Conservation (phyloP, 345 rosid genomes). For the Noccaea caerulescens region DNA sequence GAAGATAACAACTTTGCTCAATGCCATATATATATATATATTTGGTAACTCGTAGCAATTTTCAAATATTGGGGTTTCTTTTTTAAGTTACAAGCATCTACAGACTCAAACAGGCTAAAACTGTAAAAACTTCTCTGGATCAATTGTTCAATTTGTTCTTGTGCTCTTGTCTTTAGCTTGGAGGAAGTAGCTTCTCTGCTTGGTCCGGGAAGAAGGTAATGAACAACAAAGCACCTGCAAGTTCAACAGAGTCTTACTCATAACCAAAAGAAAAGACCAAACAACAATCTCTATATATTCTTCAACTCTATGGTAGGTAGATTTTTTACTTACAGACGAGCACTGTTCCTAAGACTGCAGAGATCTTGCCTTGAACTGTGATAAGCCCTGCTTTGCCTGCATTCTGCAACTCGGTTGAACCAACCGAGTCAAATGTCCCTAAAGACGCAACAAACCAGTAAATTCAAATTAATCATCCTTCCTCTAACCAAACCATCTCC, state of each 20-base stretch:
- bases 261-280: neutral
- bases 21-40: slow-evolving; percentile 29
- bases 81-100: slow-evolving; percentile 17
- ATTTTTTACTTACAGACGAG: slow-evolving; percentile 70
- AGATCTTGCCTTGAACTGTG: slow-evolving; percentile 87
- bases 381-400: slow-evolving; percentile 95
- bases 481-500: neutral
- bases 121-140: slow-evolving; percentile 38
- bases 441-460: slow-evolving; percentile 17
- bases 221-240: slow-evolving; percentile 86
- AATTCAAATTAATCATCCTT: neutral
- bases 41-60: slow-evolving; percentile 10
- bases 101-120: slow-evolving; percentile 28
- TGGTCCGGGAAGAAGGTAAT: slow-evolving; percentile 87
- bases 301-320: slow-evolving; percentile 1
- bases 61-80: neutral
- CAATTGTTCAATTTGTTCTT: neutral
- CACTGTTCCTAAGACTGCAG: slow-evolving; percentile 89
- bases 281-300: neutral
- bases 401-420: slow-evolving; percentile 68
- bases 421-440: slow-evolving; percentile 83
- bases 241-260: slow-evolving; percentile 3
- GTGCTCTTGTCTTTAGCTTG: slow-evolving; percentile 46
- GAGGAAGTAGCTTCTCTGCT: slow-evolving; percentile 78
- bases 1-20: slow-evolving; percentile 38